Conservation (phyloP, 208 protist genomes). For the Herpetomonas samuelpessoai region DNA sequence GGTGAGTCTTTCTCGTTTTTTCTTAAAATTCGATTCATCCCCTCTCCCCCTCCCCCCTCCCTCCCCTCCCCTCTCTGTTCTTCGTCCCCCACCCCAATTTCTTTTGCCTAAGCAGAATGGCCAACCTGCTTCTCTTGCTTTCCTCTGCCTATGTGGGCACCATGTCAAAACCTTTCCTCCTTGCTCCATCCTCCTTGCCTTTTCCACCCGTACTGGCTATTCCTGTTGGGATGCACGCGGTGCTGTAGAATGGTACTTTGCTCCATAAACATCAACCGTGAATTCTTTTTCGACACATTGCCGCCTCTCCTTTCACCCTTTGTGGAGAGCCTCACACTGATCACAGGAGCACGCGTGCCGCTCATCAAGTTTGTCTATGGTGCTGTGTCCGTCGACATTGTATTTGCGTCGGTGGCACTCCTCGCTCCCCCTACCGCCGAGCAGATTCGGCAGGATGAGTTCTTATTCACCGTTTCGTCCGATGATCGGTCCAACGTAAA, state of each 20-base stretch:
- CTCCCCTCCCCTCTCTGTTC: slow-evolving; percentile 3
- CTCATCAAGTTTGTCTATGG: slow-evolving; percentile 70
- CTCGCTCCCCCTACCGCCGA: slow-evolving; percentile 44
- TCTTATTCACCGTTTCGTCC: slow-evolving; percentile 48
- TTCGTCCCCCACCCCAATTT: neutral
- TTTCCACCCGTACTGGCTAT: no score
- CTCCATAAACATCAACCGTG: slow-evolving; percentile 36
- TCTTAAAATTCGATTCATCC: slow-evolving; percentile 3
- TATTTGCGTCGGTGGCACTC: slow-evolving; percentile 60
- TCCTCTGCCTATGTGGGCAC: no score
- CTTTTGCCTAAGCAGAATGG: no score
- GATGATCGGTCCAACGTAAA: slow-evolving; percentile 62
- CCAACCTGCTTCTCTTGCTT: no score
- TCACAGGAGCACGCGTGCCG: slow-evolving; percentile 72
- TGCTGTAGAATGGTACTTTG: slow-evolving; percentile 52
- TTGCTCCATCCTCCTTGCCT: no score
- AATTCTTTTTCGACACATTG: slow-evolving; percentile 55
- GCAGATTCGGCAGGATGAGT: slow-evolving; percentile 49
- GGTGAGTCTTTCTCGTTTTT: slow-evolving; percentile 45
- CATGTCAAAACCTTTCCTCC: no score
- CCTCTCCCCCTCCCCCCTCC: slow-evolving; percentile 2
- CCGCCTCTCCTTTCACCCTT: slow-evolving; percentile 27
- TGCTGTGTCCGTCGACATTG: slow-evolving; percentile 70
- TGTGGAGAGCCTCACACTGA: slow-evolving; percentile 42
- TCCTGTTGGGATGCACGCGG: neutral